A percentile compares a stretch with the other conserved stretches of the same genome.
Conservation (phyloP, 805 yeast species). For the Saccharomycopsis sp. region DNA sequence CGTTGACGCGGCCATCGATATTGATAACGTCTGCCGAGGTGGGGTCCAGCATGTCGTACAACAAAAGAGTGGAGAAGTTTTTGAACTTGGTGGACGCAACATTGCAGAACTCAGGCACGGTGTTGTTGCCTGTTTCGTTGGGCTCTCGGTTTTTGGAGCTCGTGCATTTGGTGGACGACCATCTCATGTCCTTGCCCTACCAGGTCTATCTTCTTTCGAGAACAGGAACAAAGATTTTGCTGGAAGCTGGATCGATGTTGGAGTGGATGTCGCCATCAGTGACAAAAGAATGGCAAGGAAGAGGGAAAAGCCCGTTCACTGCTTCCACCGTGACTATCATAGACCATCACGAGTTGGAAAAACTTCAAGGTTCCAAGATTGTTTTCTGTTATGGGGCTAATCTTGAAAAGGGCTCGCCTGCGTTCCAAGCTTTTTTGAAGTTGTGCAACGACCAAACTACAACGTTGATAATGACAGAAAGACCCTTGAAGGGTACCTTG, state of each 20-base stretch:
- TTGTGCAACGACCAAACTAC: conserved; percentile 59
- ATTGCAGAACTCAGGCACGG: conserved; percentile 57
- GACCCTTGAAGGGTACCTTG: conserved; percentile 39
- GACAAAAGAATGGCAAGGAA: conserved; percentile 75
- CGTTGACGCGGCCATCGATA: conserved; percentile 67
- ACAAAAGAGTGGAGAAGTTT: conserved; percentile 54
- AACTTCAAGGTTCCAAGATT: conserved; percentile 61
- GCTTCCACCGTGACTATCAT: conserved; percentile 51
- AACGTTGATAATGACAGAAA: conserved; percentile 69
- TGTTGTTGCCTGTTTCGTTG: conserved; percentile 71
- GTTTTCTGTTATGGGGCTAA: conserved; percentile 69
- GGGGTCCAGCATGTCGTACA: conserved; percentile 57
- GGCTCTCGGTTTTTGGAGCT: conserved; percentile 79
- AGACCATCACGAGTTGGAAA: conserved; percentile 45
- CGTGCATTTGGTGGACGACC: conserved; percentile 62
- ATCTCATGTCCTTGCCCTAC: conserved; percentile 31
- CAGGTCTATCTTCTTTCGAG: conserved; percentile 74
- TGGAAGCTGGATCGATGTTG: conserved; percentile 79
- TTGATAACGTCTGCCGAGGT: conserved; percentile 62
- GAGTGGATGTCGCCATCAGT: conserved; percentile 95
- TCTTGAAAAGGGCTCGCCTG: conserved; percentile 52
- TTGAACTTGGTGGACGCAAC: conserved; percentile 55
- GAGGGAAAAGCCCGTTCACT: conserved; percentile 72
- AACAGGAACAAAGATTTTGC: conserved; percentile 67
- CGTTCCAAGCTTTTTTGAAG: conserved; percentile 42